Evolutionary conservation across 352 stramenopile genomes (phyloP).

Genomic region (Globisporangium radiosum): DNA sequence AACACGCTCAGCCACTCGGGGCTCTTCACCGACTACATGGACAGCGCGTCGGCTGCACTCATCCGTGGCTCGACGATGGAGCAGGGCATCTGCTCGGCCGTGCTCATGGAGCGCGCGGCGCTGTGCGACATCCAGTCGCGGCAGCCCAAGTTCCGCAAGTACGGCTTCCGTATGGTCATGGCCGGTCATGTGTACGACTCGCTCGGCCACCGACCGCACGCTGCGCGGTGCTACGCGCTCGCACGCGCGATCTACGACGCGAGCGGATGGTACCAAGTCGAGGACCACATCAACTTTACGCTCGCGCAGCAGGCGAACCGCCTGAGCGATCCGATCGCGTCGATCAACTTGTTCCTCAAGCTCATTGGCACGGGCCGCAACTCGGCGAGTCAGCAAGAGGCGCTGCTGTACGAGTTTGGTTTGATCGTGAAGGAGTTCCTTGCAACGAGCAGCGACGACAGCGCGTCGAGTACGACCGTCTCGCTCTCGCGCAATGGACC

Average conservation of each 20-base stretch:
- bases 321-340: conserved; percentile 67
- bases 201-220: conserved; percentile 62
- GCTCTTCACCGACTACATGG: conserved; percentile 85
- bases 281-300: conserved; percentile 88
- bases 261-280: conserved; percentile 79
- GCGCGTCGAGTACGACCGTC: conserved; percentile 2
- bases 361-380: conserved; percentile 78
- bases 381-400: conserved; percentile 76
- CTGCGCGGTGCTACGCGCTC: conserved; percentile 74
- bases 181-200: conserved; percentile 80
- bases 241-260: conserved; percentile 74
- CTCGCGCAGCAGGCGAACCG: conserved; percentile 77
- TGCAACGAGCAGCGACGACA: conserved; percentile 17
- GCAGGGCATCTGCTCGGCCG: conserved; percentile 76
- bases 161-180: conserved; percentile 88
- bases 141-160: conserved; percentile 80
- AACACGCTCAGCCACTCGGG: conserved; percentile 61
- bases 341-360: conserved; percentile 82
- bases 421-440: conserved; percentile 80
- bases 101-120: conserved; percentile 73
- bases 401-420: conserved; percentile 78
- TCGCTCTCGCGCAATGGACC: conserved; percentile 24
- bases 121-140: conserved; percentile 70
- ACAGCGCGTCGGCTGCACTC: conserved; percentile 71
- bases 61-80: conserved; percentile 84